A percentile compares a stretch with the other conserved stretches of the same genome.
Evolutionary conservation across 2,329 filamentous ascomycete species (phyloP).

Genomic region (Fusarium staphyleae): DNA sequence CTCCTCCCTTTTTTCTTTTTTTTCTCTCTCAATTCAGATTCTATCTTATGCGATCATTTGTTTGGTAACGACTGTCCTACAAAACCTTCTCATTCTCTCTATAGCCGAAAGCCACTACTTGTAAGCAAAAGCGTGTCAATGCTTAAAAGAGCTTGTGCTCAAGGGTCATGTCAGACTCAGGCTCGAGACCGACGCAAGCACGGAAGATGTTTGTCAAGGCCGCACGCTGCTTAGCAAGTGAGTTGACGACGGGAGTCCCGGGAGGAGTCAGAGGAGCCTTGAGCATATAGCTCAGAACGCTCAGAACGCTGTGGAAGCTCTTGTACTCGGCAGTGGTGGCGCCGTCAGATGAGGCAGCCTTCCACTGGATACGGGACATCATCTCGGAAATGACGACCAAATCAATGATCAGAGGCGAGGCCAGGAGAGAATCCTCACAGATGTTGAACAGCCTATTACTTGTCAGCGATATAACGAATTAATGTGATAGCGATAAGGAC

Average conservation of each 20-base stretch:
- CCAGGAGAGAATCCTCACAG: conserved; percentile 96
- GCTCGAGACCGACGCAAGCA: conserved; percentile 94
- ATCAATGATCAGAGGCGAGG: conserved; percentile 96
- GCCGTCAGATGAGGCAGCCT: conserved; percentile 62
- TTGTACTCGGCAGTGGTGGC: conserved; percentile 73
- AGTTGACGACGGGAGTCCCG: conserved; percentile 94
- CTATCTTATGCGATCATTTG: background rate
- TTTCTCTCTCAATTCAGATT: no score
- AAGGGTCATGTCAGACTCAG: conserved; percentile 97
- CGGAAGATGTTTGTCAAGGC: conserved; percentile 98
- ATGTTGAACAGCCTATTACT: conserved; percentile 88
- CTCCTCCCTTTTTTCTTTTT: conserved; percentile 19
- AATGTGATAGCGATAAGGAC: conserved; percentile 39
- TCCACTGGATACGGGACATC: conserved; percentile 99
- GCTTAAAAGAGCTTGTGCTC: conserved; percentile 94
- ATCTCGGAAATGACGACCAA: conserved; percentile 92
- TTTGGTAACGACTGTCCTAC: conserved; percentile 27
- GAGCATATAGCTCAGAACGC: conserved; percentile 98
- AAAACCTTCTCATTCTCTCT: conserved; percentile 5
- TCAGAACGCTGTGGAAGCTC: conserved; percentile 96
- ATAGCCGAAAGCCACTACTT: background rate
- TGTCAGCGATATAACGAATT: conserved; percentile 21
- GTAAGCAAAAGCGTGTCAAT: background rate
- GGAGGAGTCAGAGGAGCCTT: conserved; percentile 93
- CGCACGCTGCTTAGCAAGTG: conserved; percentile 92